Evolutionary conservation across 257 asterid species (phyloP).

Genomic region (Anisodus tanguticus): DNA sequence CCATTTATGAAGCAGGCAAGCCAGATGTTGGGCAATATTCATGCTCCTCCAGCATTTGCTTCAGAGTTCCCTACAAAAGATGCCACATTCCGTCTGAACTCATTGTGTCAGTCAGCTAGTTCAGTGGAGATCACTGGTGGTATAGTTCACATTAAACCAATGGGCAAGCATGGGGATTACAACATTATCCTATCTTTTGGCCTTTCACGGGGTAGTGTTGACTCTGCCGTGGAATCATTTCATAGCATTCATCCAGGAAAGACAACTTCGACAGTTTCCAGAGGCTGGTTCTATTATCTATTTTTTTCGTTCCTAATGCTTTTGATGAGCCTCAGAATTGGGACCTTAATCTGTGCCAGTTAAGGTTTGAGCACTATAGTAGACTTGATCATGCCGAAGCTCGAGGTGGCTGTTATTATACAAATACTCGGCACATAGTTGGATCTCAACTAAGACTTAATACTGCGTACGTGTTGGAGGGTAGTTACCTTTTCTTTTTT

Average conservation of each 20-base stretch:
- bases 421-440: not conserved
- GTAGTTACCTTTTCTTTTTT: slow-evolving; percentile 23
- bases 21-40: slow-evolving; percentile 76
- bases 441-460: not conserved
- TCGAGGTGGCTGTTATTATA: not conserved
- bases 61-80: slow-evolving; percentile 79
- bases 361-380: slow-evolving; percentile 29
- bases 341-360: slow-evolving; percentile 55
- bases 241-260: slow-evolving; percentile 59
- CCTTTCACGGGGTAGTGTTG: slow-evolving; percentile 51
- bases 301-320: slow-evolving; percentile 61
- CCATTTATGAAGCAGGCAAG: slow-evolving; percentile 76
- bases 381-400: not conserved
- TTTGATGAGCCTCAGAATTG: slow-evolving; percentile 63
- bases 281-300: slow-evolving; percentile 61
- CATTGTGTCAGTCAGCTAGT: slow-evolving; percentile 59
- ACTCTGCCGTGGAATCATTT: slow-evolving; percentile 62
- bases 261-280: slow-evolving; percentile 40
- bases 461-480: not conserved
- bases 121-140: slow-evolving; percentile 75
- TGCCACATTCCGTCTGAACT: slow-evolving; percentile 51
- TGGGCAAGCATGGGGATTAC: slow-evolving; percentile 53
- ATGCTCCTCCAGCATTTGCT: slow-evolving; percentile 92
- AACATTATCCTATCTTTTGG: slow-evolving; percentile 74
- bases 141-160: slow-evolving; percentile 56